Base-by-base conservation (phyloP, 306 rosid genomes). In the Fragaria iinumae region DNA sequence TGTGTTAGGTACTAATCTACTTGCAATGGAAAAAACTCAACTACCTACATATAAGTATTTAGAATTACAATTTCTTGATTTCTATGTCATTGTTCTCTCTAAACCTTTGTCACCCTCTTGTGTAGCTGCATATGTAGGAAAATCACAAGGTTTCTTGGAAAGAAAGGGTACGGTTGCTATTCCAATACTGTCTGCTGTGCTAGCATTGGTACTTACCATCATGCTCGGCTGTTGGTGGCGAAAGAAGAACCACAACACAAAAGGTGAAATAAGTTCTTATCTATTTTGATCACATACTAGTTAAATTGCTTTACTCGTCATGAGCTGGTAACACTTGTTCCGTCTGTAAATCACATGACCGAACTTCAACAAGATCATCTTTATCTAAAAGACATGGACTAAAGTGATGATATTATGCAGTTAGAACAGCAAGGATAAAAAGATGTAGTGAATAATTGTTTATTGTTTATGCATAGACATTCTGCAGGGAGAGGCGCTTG, bases 201-300 rank as follows among this genome's bases (percentile, higher is more conserved):
- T 72, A 27, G 76, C 64, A 32, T 45, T 77, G 5, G 9, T 77
- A 56, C 52, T 77, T 10, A 29, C 62, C 56, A 53, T 80, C 12
- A 16, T 47, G 56, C 12, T 52, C 23, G 27, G 47, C 3, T 77
- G 59, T 55, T 63, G 78, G 53, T 18, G 75, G 71, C 16, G 13
- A 27, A 77, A 44, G 49, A 77, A 57, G 6, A 53, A 2, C 17
- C 21, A 25, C n/a, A 70, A 70, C 11, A 77, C 12, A 32, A 69
- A 53, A 67, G 73, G 80, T 77, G 44, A 23, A 53, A 23, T 27
- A 50, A 18, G 29, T 32, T 1, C 10, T 20, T 1, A 18, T 49
- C 60, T 34, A 3, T 17, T 16, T 4, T 32, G 27, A 10, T n/a
- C 25, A 59, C 55, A 3, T 49, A 25, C 1, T 69, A 49, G 25